Percentiles rank a stretch among this genome's conserved stretches.
phyloP scores from a whole-genome alignment of 768 basidiomycete species.

The Hypholoma sublateritium region DNA sequence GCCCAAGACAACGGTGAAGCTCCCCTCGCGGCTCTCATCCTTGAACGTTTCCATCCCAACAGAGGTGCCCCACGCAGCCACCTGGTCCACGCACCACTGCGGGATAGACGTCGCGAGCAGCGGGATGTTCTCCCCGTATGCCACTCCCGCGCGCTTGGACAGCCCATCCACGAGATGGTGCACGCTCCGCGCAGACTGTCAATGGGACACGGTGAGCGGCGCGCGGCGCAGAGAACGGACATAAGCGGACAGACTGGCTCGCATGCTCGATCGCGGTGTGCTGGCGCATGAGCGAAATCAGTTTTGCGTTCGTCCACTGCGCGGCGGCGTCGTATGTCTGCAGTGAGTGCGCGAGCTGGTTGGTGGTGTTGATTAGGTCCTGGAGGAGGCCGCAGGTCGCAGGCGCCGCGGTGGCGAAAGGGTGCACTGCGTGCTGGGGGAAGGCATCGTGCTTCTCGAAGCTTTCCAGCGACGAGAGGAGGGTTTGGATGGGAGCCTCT shows the following conservation, averaged over 20 bases:
- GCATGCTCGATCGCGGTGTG: constrained; percentile 52
- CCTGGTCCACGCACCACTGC: constrained; percentile 58
- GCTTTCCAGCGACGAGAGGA: constrained; percentile 44
- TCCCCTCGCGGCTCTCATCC: constrained; percentile 53
- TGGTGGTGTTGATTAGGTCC: constrained; percentile 49
- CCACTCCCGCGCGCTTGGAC: constrained; percentile 42
- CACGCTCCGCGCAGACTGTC: constrained; percentile 55
- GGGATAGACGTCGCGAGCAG: constrained; percentile 42
- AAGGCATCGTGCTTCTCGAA: constrained; percentile 38
- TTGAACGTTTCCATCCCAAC: constrained; percentile 77
- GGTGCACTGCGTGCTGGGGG: constrained; percentile 38
- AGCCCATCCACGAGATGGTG: constrained; percentile 48
- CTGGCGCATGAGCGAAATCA: constrained; percentile 68
- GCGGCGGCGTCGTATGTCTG: constrained; percentile 44
- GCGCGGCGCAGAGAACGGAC: constrained; percentile 7
- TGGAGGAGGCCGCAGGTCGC: constrained; percentile 44
- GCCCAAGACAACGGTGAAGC: constrained; percentile 58
- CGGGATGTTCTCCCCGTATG: constrained; percentile 67
- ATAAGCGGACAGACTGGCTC: constrained; percentile 47
- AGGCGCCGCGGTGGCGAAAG: constrained; percentile 44
- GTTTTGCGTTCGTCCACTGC: constrained; percentile 60
- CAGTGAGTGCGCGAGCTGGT: constrained; percentile 55
- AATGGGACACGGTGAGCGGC: constrained; percentile 7
- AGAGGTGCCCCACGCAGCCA: constrained; percentile 61
- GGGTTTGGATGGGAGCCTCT: constrained; percentile 20